Percentiles rank a stretch among this genome's conserved stretches.
Evolutionary conservation across 306 rosid species (phyloP).

Genomic region (Cucumis melo): DNA sequence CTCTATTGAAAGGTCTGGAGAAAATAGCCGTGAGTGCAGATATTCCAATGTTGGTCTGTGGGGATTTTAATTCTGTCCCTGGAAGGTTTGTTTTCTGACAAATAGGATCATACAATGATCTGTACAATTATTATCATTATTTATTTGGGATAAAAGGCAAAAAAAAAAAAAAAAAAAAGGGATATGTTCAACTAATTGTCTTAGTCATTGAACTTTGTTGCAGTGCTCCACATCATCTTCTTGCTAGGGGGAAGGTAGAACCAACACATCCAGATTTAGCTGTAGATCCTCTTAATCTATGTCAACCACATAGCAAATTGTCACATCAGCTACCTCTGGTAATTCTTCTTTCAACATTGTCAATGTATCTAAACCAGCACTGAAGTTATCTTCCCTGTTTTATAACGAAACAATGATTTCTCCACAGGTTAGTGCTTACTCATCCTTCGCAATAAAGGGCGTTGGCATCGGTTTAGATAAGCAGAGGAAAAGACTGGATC

Average conservation of each 20-base stretch:
- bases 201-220: slow-evolving; percentile 18
- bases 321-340: slow-evolving; percentile 92
- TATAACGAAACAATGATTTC: background rate
- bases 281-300: slow-evolving; percentile 77
- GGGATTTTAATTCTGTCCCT: slow-evolving; percentile 88
- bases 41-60: slow-evolving; percentile 98
- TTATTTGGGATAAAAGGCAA: no score
- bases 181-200: background rate
- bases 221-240: slow-evolving; percentile 95
- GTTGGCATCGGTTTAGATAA: slow-evolving; percentile 56
- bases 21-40: slow-evolving; percentile 92
- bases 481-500: slow-evolving; percentile 72
- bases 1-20: slow-evolving; percentile 91
- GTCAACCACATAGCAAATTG: slow-evolving; percentile 89
- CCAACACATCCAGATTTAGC: slow-evolving; percentile 70
- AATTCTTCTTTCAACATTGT: slow-evolving; percentile 3
- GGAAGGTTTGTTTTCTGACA: slow-evolving; percentile 47
- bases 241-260: slow-evolving; percentile 92
- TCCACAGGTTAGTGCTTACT: slow-evolving; percentile 84
- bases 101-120: background rate
- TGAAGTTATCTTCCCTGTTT: background rate
- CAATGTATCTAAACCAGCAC: background rate
- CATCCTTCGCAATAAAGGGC: slow-evolving; percentile 67
- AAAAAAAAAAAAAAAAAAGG: no score
- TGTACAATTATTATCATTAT: background rate